These are phyloP conservation scores for Phytomonas sp. DNA, from an alignment of 208 protist species.

Conservation along the genomic window DNA sequence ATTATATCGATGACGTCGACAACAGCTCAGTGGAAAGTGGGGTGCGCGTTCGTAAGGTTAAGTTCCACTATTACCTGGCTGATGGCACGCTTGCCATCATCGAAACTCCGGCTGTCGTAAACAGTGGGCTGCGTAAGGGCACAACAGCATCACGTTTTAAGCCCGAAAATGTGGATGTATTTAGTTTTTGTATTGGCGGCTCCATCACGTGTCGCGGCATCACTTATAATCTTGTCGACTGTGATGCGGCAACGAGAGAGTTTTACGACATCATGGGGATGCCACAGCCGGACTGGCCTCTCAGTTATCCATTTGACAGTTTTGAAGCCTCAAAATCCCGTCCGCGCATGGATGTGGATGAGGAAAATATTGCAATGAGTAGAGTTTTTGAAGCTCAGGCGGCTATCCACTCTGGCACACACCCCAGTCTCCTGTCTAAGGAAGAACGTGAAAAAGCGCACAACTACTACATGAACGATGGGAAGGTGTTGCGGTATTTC, in stretches of 20 bases:
- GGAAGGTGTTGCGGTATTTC: slow-evolving; percentile 94
- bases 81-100: slow-evolving; percentile 92
- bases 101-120: slow-evolving; percentile 86
- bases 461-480: slow-evolving; percentile 91
- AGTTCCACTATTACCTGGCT: slow-evolving; percentile 90
- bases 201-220: slow-evolving; percentile 77
- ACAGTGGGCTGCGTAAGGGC: slow-evolving; percentile 92
- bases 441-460: slow-evolving; percentile 73
- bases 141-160: slow-evolving; percentile 82
- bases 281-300: slow-evolving; percentile 39
- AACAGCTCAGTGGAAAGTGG: slow-evolving; percentile 80
- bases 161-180: slow-evolving; percentile 56
- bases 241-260: slow-evolving; percentile 90
- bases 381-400: slow-evolving; percentile 76
- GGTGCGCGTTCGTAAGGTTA: slow-evolving; percentile 85
- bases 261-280: slow-evolving; percentile 85
- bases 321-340: slow-evolving; percentile 47
- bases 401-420: slow-evolving; percentile 48
- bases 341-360: slow-evolving; percentile 25
- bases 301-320: slow-evolving; percentile 70
- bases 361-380: slow-evolving; percentile 75
- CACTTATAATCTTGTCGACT: slow-evolving; percentile 90
- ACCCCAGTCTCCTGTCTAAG: slow-evolving; percentile 62
- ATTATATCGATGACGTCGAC: slow-evolving; percentile 91
- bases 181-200: slow-evolving; percentile 77